Base-by-base conservation (phyloP, 495 filamentous ascomycete genomes). In the Xylaria venustula region DNA sequence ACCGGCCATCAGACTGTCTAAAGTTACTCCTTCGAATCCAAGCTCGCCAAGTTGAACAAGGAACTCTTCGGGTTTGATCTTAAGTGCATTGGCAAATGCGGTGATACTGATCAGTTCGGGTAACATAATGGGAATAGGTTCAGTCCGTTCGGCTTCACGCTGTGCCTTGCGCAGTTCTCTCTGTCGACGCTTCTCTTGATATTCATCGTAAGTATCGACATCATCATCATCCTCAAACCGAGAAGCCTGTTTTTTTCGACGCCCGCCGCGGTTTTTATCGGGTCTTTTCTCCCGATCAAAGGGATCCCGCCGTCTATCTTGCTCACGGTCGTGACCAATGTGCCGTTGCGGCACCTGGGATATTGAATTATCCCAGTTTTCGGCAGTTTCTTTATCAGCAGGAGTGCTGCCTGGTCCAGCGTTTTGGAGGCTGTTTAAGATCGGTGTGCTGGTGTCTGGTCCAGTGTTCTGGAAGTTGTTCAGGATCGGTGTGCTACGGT, bases 81-180 rank as follows among this genome's bases (percentile, higher is more conserved):
- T 86, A 34, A 99, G 77, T 7, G 88, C 86, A 50, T 84, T 77
- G n/a, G 93, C 91, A 41, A 99, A 78, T 54, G 94, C 93, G 17
- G 84, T 80, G 41, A 97, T 88, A 64, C 86, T 92, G 73, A 98
- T 96, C 63, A 90, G 93, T 64, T 96, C 91, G 0, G 95, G 95
- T 0, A 99, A 79, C 42, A 89, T 82, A 11, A 98, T 86, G 3
- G 75, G 75, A 0, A 61, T 71, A 2, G 71, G 66, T 7, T 60
- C 65, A 22, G 67, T 63, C 7, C 67, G 75, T 34, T 68, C 66
- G 36, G 71, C 63, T 62, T 62, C 73, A 46, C 64, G 75, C 68
- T 58, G 48, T n/a, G 73, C 71, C 58, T 70, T 77, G 34, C 65
- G 73, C 64, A 72, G 66, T 36, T 66, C 69, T 61, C 74, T 80